These are phyloP conservation scores for Allomyces arbusculus DNA, from an alignment of 192 early-diverging fungal species.

Conservation along the genomic window DNA sequence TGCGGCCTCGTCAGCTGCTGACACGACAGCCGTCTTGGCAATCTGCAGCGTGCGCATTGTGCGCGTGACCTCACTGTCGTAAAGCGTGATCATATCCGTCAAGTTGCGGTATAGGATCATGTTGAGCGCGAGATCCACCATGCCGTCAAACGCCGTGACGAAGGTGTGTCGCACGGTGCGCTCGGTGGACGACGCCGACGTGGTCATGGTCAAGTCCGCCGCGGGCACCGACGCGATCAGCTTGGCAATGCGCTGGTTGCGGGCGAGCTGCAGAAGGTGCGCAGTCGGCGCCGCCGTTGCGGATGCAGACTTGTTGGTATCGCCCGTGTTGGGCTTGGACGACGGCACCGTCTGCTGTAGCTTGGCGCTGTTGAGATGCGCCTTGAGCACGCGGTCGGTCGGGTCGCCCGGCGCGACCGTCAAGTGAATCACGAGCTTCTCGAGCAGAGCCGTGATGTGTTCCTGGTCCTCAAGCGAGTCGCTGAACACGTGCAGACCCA, in stretches of 20 bases:
- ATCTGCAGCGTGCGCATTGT: slow-evolving; percentile 2
- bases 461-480: background rate
- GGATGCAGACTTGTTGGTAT: background rate
- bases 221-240: slow-evolving; percentile 18
- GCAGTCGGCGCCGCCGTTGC: too few species aligned
- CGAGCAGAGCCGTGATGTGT: background rate
- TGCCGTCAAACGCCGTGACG: slow-evolving; percentile 14
- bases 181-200: slow-evolving; percentile 5
- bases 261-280: too few species aligned
- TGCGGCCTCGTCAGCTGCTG: slow-evolving; percentile 20
- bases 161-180: slow-evolving; percentile 16
- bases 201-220: slow-evolving; percentile 17
- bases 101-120: slow-evolving; percentile 20
- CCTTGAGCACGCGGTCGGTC: background rate
- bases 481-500: background rate
- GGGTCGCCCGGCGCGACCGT: background rate
- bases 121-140: slow-evolving; percentile 22
- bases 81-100: slow-evolving; percentile 16
- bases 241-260: background rate
- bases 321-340: background rate
- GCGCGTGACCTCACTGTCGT: slow-evolving; percentile 14
- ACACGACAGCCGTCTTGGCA: slow-evolving; percentile 4
- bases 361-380: background rate
- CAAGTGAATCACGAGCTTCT: background rate
- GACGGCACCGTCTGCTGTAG: background rate